Evolutionary conservation across 2,329 filamentous ascomycete species (phyloP).

Genomic region (Hirsutella rhossiliensis): DNA sequence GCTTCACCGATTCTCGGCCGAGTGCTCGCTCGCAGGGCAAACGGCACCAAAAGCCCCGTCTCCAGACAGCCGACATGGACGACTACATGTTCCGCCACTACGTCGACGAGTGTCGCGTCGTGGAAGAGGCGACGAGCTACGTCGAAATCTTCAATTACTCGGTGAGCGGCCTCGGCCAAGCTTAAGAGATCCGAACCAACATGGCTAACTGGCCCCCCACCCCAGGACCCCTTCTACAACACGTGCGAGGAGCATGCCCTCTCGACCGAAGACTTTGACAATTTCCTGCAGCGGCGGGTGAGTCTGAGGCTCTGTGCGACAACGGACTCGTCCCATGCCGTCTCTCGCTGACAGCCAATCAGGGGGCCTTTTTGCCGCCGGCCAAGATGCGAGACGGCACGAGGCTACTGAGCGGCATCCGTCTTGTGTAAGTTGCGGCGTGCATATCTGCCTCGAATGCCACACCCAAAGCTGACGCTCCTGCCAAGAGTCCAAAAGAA

Average conservation of each 20-base stretch:
- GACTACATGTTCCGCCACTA: slow-evolving; percentile 43
- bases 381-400: slow-evolving; percentile 27
- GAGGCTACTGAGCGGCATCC: slow-evolving; percentile 35
- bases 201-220: background rate
- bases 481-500: slow-evolving; percentile 39
- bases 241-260: slow-evolving; percentile 38
- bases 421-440: slow-evolving; percentile 36
- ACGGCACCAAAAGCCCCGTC: no score
- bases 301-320: slow-evolving; percentile 6
- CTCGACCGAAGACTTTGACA: slow-evolving; percentile 42
- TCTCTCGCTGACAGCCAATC: background rate
- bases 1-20: no score
- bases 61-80: slow-evolving; percentile 31
- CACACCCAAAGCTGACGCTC: background rate
- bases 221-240: slow-evolving; percentile 38
- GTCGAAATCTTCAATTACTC: slow-evolving; percentile 49
- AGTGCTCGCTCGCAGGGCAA: no score
- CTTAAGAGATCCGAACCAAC: background rate
- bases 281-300: slow-evolving; percentile 40
- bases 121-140: slow-evolving; percentile 41
- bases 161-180: slow-evolving; percentile 23
- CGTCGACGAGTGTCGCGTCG: slow-evolving; percentile 33
- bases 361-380: slow-evolving; percentile 42
- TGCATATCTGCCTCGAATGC: background rate
- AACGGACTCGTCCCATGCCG: background rate